Base-by-base conservation (phyloP, 2,329 filamentous ascomycete genomes). In the Pseudopyrenochaeta lycopersici region DNA sequence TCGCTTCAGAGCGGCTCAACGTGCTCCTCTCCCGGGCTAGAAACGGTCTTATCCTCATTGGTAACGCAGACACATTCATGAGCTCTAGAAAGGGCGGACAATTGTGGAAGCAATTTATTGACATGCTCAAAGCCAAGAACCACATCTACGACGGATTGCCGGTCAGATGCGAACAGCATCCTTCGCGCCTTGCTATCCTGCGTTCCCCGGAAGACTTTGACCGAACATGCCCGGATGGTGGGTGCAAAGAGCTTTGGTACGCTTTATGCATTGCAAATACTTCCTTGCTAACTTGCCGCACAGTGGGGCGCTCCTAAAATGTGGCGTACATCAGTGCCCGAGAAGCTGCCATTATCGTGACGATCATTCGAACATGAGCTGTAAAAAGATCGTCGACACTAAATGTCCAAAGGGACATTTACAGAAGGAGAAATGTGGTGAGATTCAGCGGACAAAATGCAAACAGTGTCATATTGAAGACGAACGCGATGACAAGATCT, bases 1-100 rank as follows among this genome's bases (percentile, higher is more conserved):
- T 77, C 0, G 79, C 87, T 0, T 84, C 85, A 0, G 84, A 92
- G 60, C 80, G 90, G 1, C 68, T 92, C 0, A 91, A 91, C 17
- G 90, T 92, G 0, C 73, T 92, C 1, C 72, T 91, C 1, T 89
- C 89, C 0, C 78, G 90, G 52, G 89, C 90, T 0, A 80, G 88
- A 1, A 77, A 89, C 47, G 83, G 79, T 0, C 69, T 92, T 12
- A 83, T 91, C n/a, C 78, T 93, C 59, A 83, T 92, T 39, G 88
- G 90, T 0, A 91, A 91, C 64, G 81, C 85, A 49, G 75, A 84
- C 0, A 92, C 90, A 0, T 92, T 91, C 59, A 80, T 85, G 63
- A 76, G 78, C 2, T 84, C 82, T 59, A 78, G 79, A 20, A 88
- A 87, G 64, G 87, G 87, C 1, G 79, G 77, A 33, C 70, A 77